These are phyloP conservation scores for Breviolum minutum DNA, from an alignment of 73 alveolate species.

Conservation along the genomic window DNA sequence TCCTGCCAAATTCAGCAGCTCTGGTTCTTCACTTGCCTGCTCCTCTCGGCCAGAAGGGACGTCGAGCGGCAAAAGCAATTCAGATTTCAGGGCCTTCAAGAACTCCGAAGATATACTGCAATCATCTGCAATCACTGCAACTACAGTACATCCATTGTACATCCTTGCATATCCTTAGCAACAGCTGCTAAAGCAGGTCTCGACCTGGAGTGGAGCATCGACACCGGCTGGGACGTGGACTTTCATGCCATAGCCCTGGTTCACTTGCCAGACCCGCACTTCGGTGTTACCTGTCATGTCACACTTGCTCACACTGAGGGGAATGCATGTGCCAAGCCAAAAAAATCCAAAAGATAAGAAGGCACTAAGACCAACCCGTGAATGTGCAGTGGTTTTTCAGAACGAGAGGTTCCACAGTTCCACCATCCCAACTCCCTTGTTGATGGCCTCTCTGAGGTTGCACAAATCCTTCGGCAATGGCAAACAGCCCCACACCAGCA, in stretches of 20 bases:
- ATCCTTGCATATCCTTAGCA: not conserved
- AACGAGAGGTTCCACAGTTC: not conserved
- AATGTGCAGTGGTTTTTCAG: not conserved
- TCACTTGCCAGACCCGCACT: slow-evolving; percentile 80
- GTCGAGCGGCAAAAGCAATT: too few relatives aligned
- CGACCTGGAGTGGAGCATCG: slow-evolving; percentile 65
- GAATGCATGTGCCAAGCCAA: not conserved
- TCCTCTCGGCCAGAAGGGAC: too few relatives aligned
- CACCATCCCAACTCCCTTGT: not conserved
- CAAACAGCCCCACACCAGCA: slow-evolving; percentile 82
- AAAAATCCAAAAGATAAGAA: not conserved
- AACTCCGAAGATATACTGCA: too few relatives aligned
- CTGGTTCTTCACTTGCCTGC: not conserved
- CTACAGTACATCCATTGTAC: too few relatives aligned
- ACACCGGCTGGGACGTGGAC: slow-evolving; percentile 65
- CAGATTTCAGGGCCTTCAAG: too few relatives aligned
- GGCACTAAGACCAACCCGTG: not conserved
- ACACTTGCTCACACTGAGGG: not conserved
- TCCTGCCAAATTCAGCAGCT: slow-evolving; percentile 25
- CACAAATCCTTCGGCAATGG: slow-evolving; percentile 51
- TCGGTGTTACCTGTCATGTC: not conserved
- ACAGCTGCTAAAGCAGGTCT: not conserved
- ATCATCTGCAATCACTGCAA: too few relatives aligned
- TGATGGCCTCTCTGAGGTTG: not conserved
- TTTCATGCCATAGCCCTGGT: slow-evolving; percentile 85